Conservation (phyloP, 805 yeast species). For the Pichia sporocuriosa region DNA sequence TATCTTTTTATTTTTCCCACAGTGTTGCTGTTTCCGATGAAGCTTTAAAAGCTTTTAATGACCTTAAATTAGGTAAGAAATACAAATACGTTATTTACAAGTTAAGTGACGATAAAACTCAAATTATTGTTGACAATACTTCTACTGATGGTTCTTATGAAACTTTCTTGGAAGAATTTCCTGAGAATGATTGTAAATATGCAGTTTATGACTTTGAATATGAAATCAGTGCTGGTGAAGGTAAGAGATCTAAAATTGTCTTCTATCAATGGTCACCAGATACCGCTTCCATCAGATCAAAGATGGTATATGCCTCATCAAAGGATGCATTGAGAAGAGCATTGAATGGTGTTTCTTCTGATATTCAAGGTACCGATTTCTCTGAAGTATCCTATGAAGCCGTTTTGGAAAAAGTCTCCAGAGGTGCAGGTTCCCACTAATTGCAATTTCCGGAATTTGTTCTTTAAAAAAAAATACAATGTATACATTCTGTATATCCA, state of each 20-base stretch:
- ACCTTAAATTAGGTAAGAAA: conserved; percentile 89
- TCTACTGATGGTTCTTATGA: conserved; percentile 76
- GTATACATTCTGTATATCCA: too few relatives aligned
- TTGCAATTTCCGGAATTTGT: neutral
- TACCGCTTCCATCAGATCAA: conserved; percentile 88
- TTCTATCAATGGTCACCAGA: conserved; percentile 96
- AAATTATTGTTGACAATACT: conserved; percentile 81
- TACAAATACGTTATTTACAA: conserved; percentile 75
- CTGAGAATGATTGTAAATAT: conserved; percentile 94
- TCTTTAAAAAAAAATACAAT: too few relatives aligned
- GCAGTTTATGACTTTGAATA: conserved; percentile 97
- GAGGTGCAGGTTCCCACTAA: conserved; percentile 64
- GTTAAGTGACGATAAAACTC: conserved; percentile 79
- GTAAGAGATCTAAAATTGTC: conserved; percentile 72
- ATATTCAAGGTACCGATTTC: conserved; percentile 96
- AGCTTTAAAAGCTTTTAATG: conserved; percentile 89
- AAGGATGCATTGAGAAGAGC: conserved; percentile 97
- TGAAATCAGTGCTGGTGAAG: conserved; percentile 83
- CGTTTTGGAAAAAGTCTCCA: conserved; percentile 82
- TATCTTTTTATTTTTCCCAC: neutral
- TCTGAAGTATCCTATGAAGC: conserved; percentile 94
- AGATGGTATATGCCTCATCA: conserved; percentile 98
- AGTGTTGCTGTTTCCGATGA: conserved; percentile 83
- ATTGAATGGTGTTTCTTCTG: conserved; percentile 87
- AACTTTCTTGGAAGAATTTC: conserved; percentile 76